phyloP scores from a whole-genome alignment of 352 stramenopile genomes.

The Globisporangium abappressorium region DNA sequence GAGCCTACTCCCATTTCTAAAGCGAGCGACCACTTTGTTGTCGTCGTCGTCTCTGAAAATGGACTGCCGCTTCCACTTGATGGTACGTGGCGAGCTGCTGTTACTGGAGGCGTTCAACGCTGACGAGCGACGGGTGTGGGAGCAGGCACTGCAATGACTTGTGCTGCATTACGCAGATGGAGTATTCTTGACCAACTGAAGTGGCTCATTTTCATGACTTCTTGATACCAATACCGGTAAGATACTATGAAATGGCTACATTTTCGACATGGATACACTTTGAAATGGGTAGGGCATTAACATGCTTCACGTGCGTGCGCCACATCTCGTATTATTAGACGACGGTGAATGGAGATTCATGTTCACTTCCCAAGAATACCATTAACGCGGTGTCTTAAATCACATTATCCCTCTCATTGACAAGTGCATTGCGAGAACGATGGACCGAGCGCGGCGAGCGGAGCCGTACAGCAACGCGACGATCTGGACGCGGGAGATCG shows the following conservation, averaged over 20 bases:
- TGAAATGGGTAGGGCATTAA: not conserved
- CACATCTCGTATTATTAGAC: slow-evolving; percentile 3
- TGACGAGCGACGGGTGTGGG: slow-evolving; percentile 32
- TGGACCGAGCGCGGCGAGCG: slow-evolving; percentile 67
- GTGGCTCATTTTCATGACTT: not conserved
- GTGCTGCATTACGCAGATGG: slow-evolving; percentile 16
- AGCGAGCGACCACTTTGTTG: slow-evolving; percentile 20
- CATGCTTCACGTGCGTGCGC: not conserved
- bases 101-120: slow-evolving; percentile 30
- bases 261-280: not conserved
- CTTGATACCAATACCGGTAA: not conserved
- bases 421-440: slow-evolving; percentile 16
- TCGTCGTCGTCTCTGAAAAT: not conserved
- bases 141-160: slow-evolving; percentile 42
- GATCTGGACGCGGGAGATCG: slow-evolving; percentile 72
- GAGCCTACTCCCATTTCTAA: not conserved
- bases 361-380: slow-evolving; percentile 4
- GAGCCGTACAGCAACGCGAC: slow-evolving; percentile 79
- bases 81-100: slow-evolving; percentile 36
- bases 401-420: not conserved
- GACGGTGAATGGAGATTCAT: too few species aligned
- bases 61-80: slow-evolving; percentile 29
- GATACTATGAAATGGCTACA: not conserved
- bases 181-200: slow-evolving; percentile 3
- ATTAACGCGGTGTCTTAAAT: not conserved